Conservation (phyloP, 768 basidiomycete species). For the Trametes meyenii region DNA sequence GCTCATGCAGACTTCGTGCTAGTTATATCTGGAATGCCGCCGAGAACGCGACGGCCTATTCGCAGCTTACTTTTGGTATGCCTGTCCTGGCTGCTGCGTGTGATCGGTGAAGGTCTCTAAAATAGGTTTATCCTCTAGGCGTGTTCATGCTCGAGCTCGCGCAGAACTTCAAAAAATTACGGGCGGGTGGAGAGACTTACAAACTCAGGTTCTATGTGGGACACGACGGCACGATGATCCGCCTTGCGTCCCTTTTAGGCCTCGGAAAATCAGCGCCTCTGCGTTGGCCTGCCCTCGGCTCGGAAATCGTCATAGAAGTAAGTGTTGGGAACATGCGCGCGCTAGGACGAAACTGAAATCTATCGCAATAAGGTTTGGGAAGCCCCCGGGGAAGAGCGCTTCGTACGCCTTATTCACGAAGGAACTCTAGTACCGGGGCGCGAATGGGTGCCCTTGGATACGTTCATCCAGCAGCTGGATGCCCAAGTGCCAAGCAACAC, state of each 20-base stretch:
- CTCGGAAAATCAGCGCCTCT: conserved; percentile 37
- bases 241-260: conserved; percentile 43
- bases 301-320: conserved; percentile 51
- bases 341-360: neutral
- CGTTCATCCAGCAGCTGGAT: conserved; percentile 39
- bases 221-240: conserved; percentile 51
- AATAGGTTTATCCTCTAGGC: conserved; percentile 32
- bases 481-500: conserved; percentile 40
- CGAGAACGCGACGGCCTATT: conserved; percentile 46
- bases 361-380: conserved; percentile 43
- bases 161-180: conserved; percentile 42
- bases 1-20: neutral
- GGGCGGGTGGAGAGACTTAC: conserved; percentile 36
- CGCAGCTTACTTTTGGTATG: conserved; percentile 47
- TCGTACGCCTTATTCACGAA: conserved; percentile 49
- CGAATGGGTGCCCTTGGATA: conserved; percentile 40
- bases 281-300: conserved; percentile 52
- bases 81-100: neutral
- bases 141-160: conserved; percentile 50
- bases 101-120: neutral
- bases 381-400: conserved; percentile 25
- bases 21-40: conserved; percentile 57
- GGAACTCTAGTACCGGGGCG: conserved; percentile 42
- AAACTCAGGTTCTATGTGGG: conserved; percentile 48
- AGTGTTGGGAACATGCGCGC: neutral